These are phyloP conservation scores for Schoenoplectus tabernaemontani DNA, from an alignment of 202 grass and related monocot genomes.

Conservation along the genomic window DNA sequence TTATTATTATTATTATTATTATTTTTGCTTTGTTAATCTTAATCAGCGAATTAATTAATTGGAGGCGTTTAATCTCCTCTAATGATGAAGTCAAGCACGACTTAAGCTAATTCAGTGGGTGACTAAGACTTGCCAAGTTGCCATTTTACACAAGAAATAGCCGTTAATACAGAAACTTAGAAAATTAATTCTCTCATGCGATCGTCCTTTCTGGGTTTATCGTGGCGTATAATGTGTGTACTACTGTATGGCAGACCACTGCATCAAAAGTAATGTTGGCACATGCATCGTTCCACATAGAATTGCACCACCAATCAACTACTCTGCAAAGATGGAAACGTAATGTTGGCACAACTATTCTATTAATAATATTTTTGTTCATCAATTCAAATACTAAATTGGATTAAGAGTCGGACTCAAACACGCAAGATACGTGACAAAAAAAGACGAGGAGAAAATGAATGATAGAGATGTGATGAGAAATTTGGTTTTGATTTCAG, in stretches of 20 bases:
- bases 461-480: not conserved
- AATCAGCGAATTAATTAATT: not conserved
- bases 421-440: constrained; percentile 1
- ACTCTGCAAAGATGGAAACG: not conserved
- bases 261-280: too few relatives aligned
- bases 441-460: not conserved
- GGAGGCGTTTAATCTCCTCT: not conserved
- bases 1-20: not conserved
- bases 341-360: not conserved
- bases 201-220: not conserved
- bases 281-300: too few relatives aligned
- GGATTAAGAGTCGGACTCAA: not conserved
- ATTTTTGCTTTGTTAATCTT: not conserved
- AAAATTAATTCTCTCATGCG: not conserved
- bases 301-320: not conserved
- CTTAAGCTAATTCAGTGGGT: not conserved
- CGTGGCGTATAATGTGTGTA: not conserved
- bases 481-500: not conserved
- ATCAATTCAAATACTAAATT: not conserved
- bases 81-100: constrained; percentile 6
- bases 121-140: not conserved
- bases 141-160: constrained; percentile 1
- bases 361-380: not conserved
- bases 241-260: not conserved
- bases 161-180: not conserved